Conservation (phyloP, 495 filamentous ascomycete genomes). For the Saxophila tyrrhenica region DNA sequence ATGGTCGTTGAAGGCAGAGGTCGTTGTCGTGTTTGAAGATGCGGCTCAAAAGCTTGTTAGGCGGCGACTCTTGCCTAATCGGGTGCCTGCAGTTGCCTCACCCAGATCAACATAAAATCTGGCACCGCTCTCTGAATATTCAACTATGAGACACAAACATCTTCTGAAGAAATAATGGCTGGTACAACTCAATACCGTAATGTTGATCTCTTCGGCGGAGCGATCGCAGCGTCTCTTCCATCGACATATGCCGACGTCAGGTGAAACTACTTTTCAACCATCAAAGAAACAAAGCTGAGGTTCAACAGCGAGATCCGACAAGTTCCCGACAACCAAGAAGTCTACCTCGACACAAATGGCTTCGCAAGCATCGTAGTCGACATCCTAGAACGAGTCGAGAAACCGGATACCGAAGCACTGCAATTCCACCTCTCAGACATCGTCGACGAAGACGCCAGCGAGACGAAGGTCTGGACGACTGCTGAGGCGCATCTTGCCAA, state of each 20-base stretch:
- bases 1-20: too few species aligned
- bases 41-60: neutral
- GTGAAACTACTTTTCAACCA: constrained; percentile 33
- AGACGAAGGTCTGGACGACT: constrained; percentile 41
- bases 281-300: constrained; percentile 1
- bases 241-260: constrained; percentile 68
- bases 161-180: neutral
- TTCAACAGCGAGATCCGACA: constrained; percentile 60
- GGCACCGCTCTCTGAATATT: neutral
- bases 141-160: neutral
- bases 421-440: constrained; percentile 72
- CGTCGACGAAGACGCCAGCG: constrained; percentile 34
- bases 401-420: constrained; percentile 51
- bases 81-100: neutral
- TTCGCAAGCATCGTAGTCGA: constrained; percentile 78
- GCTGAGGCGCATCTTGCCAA: constrained; percentile 27
- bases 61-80: neutral
- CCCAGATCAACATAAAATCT: neutral
- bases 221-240: constrained; percentile 62
- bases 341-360: constrained; percentile 71
- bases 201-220: constrained; percentile 70
- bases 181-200: neutral
- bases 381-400: constrained; percentile 61
- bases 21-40: neutral
- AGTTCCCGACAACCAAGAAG: constrained; percentile 90